Conservation (phyloP, 2,329 filamentous ascomycete genomes). For the Hortaea sp. region DNA sequence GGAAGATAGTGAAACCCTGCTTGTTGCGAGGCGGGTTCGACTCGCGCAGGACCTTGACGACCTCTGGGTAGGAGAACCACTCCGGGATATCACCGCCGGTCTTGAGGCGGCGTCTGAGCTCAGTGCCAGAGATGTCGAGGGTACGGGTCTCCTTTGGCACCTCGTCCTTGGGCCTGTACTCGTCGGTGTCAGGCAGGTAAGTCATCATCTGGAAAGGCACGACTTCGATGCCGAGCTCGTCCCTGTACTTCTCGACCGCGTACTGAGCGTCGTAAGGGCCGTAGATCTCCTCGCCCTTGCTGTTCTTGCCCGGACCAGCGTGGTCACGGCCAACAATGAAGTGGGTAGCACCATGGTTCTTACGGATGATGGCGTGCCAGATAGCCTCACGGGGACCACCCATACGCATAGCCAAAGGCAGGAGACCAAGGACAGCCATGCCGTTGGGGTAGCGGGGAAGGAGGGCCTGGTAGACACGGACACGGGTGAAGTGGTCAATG, state of each 20-base stretch:
- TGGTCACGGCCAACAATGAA: constrained; percentile 99
- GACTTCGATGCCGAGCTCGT: constrained; percentile 96
- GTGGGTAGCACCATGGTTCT: constrained; percentile 98
- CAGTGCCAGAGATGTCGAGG: constrained; percentile 47
- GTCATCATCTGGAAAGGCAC: constrained; percentile 99
- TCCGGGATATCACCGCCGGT: constrained; percentile 92
- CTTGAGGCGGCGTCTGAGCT: constrained; percentile 83
- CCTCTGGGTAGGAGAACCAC: constrained; percentile 99
- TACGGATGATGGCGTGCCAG: constrained; percentile 99
- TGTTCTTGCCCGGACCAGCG: constrained; percentile 96
- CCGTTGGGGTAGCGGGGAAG: constrained; percentile 96
- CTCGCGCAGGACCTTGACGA: constrained; percentile 90
- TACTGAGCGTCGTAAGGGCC: constrained; percentile 96
- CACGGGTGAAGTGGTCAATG: constrained; percentile 98
- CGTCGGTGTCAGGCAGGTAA: constrained; percentile 92
- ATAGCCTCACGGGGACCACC: constrained; percentile 95
- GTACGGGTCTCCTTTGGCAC: constrained; percentile 76
- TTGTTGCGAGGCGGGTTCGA: constrained; percentile 83
- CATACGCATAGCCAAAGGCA: constrained; percentile 98
- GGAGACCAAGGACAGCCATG: constrained; percentile 92
- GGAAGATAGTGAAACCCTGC: constrained; percentile 97
- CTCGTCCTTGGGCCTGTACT: constrained; percentile 90
- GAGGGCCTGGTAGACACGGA: constrained; percentile 95
- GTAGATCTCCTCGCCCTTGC: constrained; percentile 92
- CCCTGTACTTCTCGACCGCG: constrained; percentile 89